Conservation (phyloP, 2,329 filamentous ascomycete genomes). For the Penicillium sp. region DNA sequence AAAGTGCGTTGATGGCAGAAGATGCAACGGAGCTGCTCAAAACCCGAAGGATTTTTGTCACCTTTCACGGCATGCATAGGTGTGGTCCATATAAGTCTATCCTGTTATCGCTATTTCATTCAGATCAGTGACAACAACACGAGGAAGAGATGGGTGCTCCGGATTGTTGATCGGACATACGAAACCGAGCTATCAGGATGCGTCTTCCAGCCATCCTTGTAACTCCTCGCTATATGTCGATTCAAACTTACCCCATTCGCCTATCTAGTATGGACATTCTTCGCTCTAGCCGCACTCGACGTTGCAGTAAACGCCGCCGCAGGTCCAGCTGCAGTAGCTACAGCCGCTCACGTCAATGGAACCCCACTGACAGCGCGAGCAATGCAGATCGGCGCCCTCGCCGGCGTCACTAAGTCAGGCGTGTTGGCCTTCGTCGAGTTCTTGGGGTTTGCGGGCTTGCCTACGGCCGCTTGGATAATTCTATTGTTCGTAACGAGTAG, state of each 20-base stretch:
- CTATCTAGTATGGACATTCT: constrained; percentile 14
- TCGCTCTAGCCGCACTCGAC: constrained; percentile 17
- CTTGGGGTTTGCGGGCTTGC: constrained; percentile 10
- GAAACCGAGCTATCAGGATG: background rate
- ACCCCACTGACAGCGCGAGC: constrained; percentile 12
- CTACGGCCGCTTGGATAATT: constrained; percentile 16
- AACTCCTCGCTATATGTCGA: background rate
- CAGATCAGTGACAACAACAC: no score
- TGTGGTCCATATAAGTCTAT: no score
- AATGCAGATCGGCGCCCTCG: constrained; percentile 14
- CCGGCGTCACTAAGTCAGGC: constrained; percentile 16
- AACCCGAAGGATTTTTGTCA: no score
- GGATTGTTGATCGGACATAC: no score
- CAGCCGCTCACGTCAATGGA: constrained; percentile 16
- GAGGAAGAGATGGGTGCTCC: no score
- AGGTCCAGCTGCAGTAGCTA: constrained; percentile 18
- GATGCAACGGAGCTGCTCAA: no score
- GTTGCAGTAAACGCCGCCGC: constrained; percentile 17
- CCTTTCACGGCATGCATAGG: no score
- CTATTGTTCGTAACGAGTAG: constrained; percentile 13
- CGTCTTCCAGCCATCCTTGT: background rate
- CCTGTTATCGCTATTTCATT: no score
- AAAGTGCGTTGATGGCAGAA: no score
- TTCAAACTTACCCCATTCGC: background rate
- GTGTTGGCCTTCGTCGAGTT: constrained; percentile 18